Evolutionary conservation across 169 alveolate species (phyloP).

Genomic region (Cyclospora cayetanensis): DNA sequence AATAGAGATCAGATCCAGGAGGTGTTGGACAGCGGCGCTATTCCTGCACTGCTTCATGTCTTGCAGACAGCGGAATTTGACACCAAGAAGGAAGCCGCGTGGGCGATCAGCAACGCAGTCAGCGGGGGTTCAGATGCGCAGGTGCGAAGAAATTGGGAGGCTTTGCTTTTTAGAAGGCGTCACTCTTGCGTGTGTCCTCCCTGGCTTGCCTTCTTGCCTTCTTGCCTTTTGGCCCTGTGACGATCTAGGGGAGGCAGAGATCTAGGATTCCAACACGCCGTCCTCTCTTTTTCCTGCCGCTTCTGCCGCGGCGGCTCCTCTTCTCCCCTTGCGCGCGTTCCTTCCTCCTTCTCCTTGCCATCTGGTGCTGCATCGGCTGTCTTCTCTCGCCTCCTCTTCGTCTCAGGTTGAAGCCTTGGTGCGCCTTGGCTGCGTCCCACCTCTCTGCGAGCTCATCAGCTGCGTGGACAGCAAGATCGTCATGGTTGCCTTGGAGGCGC

Average conservation of each 20-base stretch:
- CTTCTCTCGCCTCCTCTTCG: neutral
- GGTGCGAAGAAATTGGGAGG: slow-evolving; percentile 72
- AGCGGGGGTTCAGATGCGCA: slow-evolving; percentile 87
- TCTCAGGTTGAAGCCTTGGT: slow-evolving; percentile 90
- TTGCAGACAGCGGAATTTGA: slow-evolving; percentile 92
- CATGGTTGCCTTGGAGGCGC: slow-evolving; percentile 91
- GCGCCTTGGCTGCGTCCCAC: slow-evolving; percentile 91
- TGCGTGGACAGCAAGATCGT: slow-evolving; percentile 92
- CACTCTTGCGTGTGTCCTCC: neutral
- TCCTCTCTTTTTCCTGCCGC: too few relatives aligned
- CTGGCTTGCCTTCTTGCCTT: neutral
- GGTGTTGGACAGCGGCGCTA: slow-evolving; percentile 85
- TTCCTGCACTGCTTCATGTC: slow-evolving; percentile 87
- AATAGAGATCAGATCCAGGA: slow-evolving; percentile 91
- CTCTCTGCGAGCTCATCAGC: slow-evolving; percentile 88
- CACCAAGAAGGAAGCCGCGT: slow-evolving; percentile 97
- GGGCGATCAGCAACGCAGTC: slow-evolving; percentile 98
- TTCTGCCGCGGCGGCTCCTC: too few relatives aligned
- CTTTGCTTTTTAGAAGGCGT: neutral
- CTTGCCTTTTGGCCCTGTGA: neutral
- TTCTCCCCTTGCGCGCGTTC: too few relatives aligned
- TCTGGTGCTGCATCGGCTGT: neutral
- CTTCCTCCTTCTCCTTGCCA: neutral
- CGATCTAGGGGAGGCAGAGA: too few relatives aligned
- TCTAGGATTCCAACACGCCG: too few relatives aligned